phyloP scores from a whole-genome alignment of 2,329 filamentous ascomycete genomes.

The Huntiella moniliformis region DNA sequence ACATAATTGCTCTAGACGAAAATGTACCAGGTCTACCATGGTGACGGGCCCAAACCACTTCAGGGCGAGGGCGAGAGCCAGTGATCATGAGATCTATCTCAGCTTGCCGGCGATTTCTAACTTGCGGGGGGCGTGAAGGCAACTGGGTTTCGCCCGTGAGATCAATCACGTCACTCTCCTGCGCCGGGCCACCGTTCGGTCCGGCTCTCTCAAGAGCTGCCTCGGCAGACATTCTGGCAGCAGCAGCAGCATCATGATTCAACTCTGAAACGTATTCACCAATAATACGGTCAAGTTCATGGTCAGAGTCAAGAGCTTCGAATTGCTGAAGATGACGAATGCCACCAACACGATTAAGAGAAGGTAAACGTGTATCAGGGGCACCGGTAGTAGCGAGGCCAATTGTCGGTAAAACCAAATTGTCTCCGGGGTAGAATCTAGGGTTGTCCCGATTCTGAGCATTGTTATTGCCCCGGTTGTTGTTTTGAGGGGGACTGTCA shows the following conservation, averaged over 20 bases:
- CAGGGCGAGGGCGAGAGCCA: neutral
- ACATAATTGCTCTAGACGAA: neutral
- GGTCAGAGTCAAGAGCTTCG: neutral
- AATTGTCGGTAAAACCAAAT: slow-evolving; percentile 19
- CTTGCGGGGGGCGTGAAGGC: neutral
- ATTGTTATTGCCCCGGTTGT: too few relatives aligned
- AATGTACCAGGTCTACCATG: neutral
- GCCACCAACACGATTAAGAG: slow-evolving; percentile 26
- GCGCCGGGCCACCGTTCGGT: too few relatives aligned
- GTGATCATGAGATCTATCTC: neutral
- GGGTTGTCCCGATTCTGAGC: neutral
- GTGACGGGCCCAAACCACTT: neutral
- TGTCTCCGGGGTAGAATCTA: neutral
- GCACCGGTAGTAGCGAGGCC: slow-evolving; percentile 23
- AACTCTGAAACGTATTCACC: too few relatives aligned
- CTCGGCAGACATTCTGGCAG: too few relatives aligned
- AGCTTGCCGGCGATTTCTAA: neutral
- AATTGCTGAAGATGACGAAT: slow-evolving; percentile 12
- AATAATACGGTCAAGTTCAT: neutral
- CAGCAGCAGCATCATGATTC: too few relatives aligned
- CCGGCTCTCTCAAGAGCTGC: too few relatives aligned
- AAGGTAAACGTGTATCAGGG: slow-evolving; percentile 24
- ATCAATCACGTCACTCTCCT: too few relatives aligned
- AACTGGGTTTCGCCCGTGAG: too few relatives aligned
- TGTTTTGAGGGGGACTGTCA: slow-evolving; percentile 22